Evolutionary conservation across 2,329 filamentous ascomycete species (phyloP), one percentile per base, ranked within the genome.

Genomic region (Claviceps sp.): DNA sequence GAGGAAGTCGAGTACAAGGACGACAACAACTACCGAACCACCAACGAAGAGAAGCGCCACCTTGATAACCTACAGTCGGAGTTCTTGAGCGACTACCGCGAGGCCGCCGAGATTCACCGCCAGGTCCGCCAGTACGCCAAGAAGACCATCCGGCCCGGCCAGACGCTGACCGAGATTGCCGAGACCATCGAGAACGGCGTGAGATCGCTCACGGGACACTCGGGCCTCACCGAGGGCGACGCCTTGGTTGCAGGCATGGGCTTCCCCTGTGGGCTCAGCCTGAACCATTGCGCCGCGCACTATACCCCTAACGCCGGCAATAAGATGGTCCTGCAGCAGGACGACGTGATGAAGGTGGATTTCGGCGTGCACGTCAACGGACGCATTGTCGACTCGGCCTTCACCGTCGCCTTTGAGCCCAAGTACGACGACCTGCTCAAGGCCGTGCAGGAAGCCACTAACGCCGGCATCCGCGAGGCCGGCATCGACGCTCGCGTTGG

Each of bases 401-500:
- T 89, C 63, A 90, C 86, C 9, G 74, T 90, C 67, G 75, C 85
- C 0, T 90, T 87, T 62, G 83, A 90, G 60, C 79, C 78, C 23
- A 77, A 76, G 57, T 90, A 88, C 66, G 84, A 90, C 65, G 83
- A 83, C 61, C 73, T 91, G 29, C 76, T 91, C 38, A 74, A 77
- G 45, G 82, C 86, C 3, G 86, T 89, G 53, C 81, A 80, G 67
- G 85, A 80, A 52, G 85, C 86, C 14, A 90, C 86, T 52, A 86
- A 89, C 67, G 94, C 90, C 58, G 91, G 91, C 62, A 78, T 96
- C 38, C 60, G 62, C 50, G 86, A 94, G 72, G 89, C 90, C 5
- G 90, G 90, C 61, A 95, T 96, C 61, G 90, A 96, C 64, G 89
- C 88, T 46, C 83, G 90, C 52, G 83, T 96, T 60, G 83, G 85